Conservation (phyloP, 192 early-diverging fungal genomes). For the Thamnidium elegans region DNA sequence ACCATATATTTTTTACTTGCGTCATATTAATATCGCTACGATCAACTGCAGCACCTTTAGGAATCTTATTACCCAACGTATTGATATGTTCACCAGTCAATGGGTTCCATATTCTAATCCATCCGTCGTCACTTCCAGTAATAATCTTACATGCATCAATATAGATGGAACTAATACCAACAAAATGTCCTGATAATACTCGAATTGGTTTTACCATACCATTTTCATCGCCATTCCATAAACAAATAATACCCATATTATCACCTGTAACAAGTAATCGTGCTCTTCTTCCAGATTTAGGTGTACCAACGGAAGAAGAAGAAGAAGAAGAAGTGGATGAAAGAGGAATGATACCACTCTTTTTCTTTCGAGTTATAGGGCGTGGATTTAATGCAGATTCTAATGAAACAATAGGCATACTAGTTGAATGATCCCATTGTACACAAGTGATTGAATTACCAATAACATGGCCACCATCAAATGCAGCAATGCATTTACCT, state of each 20-base stretch:
- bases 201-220: conserved; percentile 17
- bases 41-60: conserved; percentile 35
- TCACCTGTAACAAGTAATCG: conserved; percentile 51
- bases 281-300: background rate
- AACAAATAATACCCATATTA: conserved; percentile 43
- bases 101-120: conserved; percentile 54
- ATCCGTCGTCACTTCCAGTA: conserved; percentile 51
- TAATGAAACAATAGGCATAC: conserved; percentile 5
- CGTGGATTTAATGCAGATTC: conserved; percentile 5
- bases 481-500: conserved; percentile 23
- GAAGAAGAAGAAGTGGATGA: background rate
- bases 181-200: conserved; percentile 19
- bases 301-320: conserved; percentile 1
- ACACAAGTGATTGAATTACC: conserved; percentile 27
- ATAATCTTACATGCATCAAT: conserved; percentile 40
- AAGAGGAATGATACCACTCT: conserved; percentile 1
- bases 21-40: conserved; percentile 32
- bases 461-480: conserved; percentile 7
- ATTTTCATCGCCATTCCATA: conserved; percentile 51
- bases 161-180: conserved; percentile 29
- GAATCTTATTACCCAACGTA: conserved; percentile 24
- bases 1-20: conserved; percentile 35
- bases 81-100: conserved; percentile 37
- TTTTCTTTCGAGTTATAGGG: background rate
- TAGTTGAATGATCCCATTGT: conserved; percentile 22